Base-by-base conservation (phyloP, 176 grass and related monocot species). In the Elymus sibiricus region DNA sequence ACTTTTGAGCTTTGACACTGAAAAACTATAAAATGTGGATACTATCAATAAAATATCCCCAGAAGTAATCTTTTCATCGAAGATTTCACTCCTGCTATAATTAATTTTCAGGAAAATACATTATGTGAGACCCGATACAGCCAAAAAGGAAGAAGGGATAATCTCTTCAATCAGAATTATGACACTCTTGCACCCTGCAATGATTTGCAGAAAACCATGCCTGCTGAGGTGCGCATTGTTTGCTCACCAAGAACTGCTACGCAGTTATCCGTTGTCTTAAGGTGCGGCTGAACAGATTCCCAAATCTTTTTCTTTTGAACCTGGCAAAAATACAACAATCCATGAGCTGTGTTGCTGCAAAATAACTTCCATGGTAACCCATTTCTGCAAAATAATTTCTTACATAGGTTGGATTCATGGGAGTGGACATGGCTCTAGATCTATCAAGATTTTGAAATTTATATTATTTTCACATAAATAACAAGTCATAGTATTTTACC, bases 301-400 rank as follows among this genome's bases (percentile, higher is more conserved):
- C 93, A 95, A 77, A 95, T 94, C 90, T 91, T 98, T 74, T 98
- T 95, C 91, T 98, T 98, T 87, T 98, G 96, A 25, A 98, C 86
- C 96, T 98, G 86, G 27, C 21, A 60, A 64, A 66, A 75, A 29
- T 64, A 65, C 2, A 79, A 77, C 14, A 60, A 47, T 17, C 22
- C 22, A 89, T 82, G 85, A 87, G 81, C 14, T 58, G 63, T 21
- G 29, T 26, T 79, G 60, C 38, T 73, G 22, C 27, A 13, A 82
- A 85, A 59, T 31, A 79, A 49, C 2, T 71, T 34, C 21, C 38
- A 16, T 77, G 65, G 24, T n/a, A 80, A 37, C 6, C 27, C 34
- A 47, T 31, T 79, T 63, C 38, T 82, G 16, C 6, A 4, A 78
- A 88, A 65, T 38, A 83, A 49, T 6, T 77, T 34, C 1, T 79